Evolutionary conservation across 2,329 filamentous ascomycete species (phyloP), one percentile per base, ranked within the genome.

Genomic region (Sclerotiophoma versabilis): DNA sequence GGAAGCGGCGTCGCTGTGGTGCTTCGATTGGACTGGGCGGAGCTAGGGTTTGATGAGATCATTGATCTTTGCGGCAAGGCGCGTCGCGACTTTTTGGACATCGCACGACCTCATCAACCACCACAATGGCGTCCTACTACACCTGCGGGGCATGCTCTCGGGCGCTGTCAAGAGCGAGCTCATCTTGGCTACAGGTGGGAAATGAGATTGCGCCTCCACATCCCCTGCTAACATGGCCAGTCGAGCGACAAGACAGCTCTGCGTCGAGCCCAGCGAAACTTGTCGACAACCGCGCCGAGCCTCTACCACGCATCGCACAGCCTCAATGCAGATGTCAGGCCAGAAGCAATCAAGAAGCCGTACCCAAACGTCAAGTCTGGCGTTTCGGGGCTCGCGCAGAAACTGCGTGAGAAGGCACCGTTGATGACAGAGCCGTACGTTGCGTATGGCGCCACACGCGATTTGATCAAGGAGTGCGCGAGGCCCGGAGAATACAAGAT

Each of bases 371-470:
- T 62, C 22, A 59, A 46, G 42, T 57, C 49, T 2, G 54, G 59
- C 27, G 54, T 65, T 26, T 60, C 57, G 19, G 61, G 65, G 10
- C 48, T 75, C 15, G 73, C 69, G 14, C 51, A 66, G 38, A 66
- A 65, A 55, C 32, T 75, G 30, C 67, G 69, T 26, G 64, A 73
- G 49, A 71, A 65, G 41, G 70, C 70, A 15, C 70, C 71, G 9
- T 45, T 69, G 39, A 67, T 71, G 62, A 75, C 71, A 10, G 86
- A 88, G 66, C 86, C 86, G 11, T 97, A 97, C 73, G 84, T 89
- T 49, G 90, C 92, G 27, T 90, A 95, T 70, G 88, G 87, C 55
- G 85, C 87, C 44, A 95, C 92, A 22, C 88, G 96, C 77, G 80
- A 84, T 53, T 80, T 97, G 53, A 93, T 92, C 79, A 87, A 89